Conservation (phyloP, 768 basidiomycete genomes). For the Favolaschia claudopus region DNA sequence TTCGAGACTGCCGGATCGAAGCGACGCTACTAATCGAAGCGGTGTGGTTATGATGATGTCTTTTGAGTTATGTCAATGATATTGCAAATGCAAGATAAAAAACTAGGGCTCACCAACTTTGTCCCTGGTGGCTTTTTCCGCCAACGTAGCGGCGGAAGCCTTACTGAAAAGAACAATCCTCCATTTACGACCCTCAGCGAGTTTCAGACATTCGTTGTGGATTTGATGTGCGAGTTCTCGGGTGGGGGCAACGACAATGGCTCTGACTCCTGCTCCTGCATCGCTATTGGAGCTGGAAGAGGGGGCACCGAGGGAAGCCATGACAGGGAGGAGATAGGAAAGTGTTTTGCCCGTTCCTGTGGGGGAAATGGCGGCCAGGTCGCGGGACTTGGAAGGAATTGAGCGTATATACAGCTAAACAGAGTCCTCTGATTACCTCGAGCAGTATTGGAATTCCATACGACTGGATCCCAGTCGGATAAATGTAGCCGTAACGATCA, state of each 20-base stretch:
- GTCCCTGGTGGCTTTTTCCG: slow-evolving; percentile 73
- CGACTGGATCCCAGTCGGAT: slow-evolving; percentile 85
- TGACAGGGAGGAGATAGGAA: slow-evolving; percentile 86
- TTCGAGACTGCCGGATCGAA: slow-evolving; percentile 72
- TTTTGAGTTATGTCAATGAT: slow-evolving; percentile 35
- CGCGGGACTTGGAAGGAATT: slow-evolving; percentile 61
- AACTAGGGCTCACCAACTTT: slow-evolving; percentile 69
- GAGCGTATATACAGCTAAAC: slow-evolving; percentile 7
- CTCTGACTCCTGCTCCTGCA: slow-evolving; percentile 69
- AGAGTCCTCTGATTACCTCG: slow-evolving; percentile 61
- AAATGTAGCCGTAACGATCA: slow-evolving; percentile 59
- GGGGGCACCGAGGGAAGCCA: slow-evolving; percentile 66
- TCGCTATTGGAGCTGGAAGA: slow-evolving; percentile 53
- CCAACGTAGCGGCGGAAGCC: slow-evolving; percentile 83
- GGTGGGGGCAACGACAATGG: slow-evolving; percentile 88
- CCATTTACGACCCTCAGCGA: slow-evolving; percentile 86
- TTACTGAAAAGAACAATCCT: slow-evolving; percentile 84
- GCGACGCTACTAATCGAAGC: slow-evolving; percentile 81
- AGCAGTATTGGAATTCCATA: slow-evolving; percentile 82
- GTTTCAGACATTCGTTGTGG: slow-evolving; percentile 85
- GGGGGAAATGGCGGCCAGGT: slow-evolving; percentile 93
- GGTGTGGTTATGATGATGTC: slow-evolving; percentile 96
- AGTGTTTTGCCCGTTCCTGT: slow-evolving; percentile 98
- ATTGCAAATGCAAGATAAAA: not conserved
- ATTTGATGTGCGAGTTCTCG: slow-evolving; percentile 97